phyloP scores from a whole-genome alignment of 139 green algal species.

The Closterium sp. region DNA sequence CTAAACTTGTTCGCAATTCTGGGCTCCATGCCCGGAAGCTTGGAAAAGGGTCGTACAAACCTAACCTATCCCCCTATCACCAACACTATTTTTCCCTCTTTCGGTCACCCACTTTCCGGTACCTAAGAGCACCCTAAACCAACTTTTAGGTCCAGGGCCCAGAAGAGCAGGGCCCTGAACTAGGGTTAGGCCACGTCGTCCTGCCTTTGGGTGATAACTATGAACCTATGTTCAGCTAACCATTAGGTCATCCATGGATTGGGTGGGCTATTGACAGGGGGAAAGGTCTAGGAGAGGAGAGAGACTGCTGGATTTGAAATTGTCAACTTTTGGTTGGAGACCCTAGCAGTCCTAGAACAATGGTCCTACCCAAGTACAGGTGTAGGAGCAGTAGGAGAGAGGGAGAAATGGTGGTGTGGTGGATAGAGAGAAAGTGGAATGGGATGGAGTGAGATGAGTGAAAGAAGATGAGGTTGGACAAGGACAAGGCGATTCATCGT shows the following conservation, averaged over 20 bases:
- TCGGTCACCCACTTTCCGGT: background rate
- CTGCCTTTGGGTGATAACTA: background rate
- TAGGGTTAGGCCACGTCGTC: background rate
- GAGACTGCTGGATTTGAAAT: background rate
- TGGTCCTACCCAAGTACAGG: no score
- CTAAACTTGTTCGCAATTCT: conserved; percentile 65
- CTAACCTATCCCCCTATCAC: background rate
- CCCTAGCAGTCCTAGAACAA: no score
- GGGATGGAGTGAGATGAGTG: no score
- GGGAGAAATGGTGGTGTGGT: background rate
- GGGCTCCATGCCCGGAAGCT: conserved; percentile 54
- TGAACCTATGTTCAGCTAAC: background rate
- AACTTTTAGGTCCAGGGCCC: background rate
- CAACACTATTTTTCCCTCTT: no score
- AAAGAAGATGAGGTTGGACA: background rate
- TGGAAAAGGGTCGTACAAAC: background rate
- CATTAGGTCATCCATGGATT: background rate
- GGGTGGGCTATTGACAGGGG: no score
- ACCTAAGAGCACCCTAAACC: background rate
- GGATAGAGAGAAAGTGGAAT: no score
- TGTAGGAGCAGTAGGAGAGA: no score
- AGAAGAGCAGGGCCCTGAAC: background rate
- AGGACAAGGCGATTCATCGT: background rate
- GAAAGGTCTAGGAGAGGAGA: no score
- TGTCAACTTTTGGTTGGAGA: background rate